phyloP scores from a whole-genome alignment of 2,329 filamentous ascomycete species.

The Exophiala sideris region DNA sequence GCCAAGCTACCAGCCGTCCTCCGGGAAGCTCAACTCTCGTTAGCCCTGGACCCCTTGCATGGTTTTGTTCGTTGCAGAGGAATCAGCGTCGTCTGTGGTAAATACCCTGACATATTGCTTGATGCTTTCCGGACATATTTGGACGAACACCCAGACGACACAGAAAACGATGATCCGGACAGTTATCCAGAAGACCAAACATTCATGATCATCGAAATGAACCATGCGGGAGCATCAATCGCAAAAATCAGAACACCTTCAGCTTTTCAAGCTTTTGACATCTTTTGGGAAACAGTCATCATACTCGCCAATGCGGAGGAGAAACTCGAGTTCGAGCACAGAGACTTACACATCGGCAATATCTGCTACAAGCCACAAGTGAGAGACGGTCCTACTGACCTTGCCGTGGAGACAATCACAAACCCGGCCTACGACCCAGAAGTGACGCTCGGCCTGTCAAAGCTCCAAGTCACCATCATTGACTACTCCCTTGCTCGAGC shows the following conservation, averaged over 20 bases:
- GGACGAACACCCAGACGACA: conserved; percentile 43
- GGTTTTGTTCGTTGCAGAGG: conserved; percentile 63
- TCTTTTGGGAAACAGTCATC: conserved; percentile 65
- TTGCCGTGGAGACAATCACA: conserved; percentile 32
- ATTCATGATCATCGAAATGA: conserved; percentile 65
- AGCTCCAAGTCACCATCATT: conserved; percentile 61
- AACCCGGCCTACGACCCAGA: conserved; percentile 33
- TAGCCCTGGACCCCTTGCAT: conserved; percentile 56
- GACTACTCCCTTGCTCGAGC: conserved; percentile 67
- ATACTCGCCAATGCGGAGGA: conserved; percentile 61
- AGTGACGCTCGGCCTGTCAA: conserved; percentile 49
- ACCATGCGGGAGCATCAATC: conserved; percentile 60
- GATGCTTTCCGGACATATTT: conserved; percentile 42
- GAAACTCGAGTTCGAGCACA: conserved; percentile 60
- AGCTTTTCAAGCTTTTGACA: conserved; percentile 54
- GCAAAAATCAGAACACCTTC: conserved; percentile 45
- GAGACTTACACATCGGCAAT: conserved; percentile 65
- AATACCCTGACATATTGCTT: conserved; percentile 52
- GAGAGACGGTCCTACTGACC: conserved; percentile 35
- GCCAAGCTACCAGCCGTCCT: conserved; percentile 46
- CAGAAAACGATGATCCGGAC: conserved; percentile 54
- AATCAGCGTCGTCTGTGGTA: conserved; percentile 56
- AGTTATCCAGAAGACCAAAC: conserved; percentile 55
- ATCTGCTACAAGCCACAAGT: conserved; percentile 53
- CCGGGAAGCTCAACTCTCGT: conserved; percentile 51